Evolutionary conservation across 495 filamentous ascomycete species (phyloP).

Genomic region (Cladorrhinum samala): DNA sequence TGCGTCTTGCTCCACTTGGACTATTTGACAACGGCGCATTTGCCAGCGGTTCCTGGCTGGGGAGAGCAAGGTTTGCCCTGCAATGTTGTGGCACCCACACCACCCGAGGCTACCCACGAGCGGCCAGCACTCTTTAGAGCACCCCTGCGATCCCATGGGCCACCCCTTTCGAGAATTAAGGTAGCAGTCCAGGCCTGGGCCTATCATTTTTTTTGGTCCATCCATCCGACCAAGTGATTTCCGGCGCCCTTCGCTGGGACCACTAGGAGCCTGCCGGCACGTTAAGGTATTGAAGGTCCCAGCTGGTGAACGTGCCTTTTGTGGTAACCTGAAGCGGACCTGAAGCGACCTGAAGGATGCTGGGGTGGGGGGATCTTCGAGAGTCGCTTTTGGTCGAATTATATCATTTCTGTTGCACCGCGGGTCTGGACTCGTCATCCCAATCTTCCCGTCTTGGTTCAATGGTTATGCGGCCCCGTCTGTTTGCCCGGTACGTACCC

Average conservation of each 20-base stretch:
- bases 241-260: too few species aligned
- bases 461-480: not conserved
- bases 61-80: slow-evolving; percentile 3
- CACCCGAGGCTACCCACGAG: not conserved
- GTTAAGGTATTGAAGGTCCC: not conserved
- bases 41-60: slow-evolving; percentile 12
- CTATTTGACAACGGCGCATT: slow-evolving; percentile 5
- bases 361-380: not conserved
- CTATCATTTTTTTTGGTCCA: not conserved
- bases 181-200: not conserved
- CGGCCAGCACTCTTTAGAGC: not conserved
- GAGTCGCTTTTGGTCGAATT: not conserved
- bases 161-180: not conserved
- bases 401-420: not conserved
- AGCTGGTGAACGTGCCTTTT: not conserved
- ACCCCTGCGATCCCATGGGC: not conserved
- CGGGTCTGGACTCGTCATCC: slow-evolving; percentile 8
- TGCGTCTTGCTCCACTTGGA: slow-evolving; percentile 12
- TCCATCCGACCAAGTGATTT: not conserved
- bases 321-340: not conserved
- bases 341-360: not conserved
- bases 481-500: not conserved
- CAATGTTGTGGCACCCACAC: slow-evolving; percentile 6
- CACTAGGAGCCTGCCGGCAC: too few species aligned
- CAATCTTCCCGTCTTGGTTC: slow-evolving; percentile 6